Base-by-base conservation (phyloP, 2,329 filamentous ascomycete genomes). In the Mariannaea elegans region DNA sequence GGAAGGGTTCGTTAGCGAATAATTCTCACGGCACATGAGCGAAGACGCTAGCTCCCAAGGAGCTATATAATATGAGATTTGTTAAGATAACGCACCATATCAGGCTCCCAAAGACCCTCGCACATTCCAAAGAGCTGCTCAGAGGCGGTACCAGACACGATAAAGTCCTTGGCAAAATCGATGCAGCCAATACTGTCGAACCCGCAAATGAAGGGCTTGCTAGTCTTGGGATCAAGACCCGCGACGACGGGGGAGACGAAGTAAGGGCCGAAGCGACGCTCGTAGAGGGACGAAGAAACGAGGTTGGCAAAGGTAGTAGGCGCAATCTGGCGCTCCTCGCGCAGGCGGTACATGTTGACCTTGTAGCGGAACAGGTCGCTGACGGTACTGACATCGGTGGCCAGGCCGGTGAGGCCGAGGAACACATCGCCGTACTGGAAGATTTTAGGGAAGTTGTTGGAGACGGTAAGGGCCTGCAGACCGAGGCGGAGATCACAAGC, bases 371-470 rank as follows among this genome's bases (percentile, higher is more conserved):
- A 97, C 69, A 98, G 90, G 81, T 99, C 94, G 72, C 90, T 91
- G 70, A 99, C 94, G 70, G 94, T 98, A 66, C 87, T 87, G 66
- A 99, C 93, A 78, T 99, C 95, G 71, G 95, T 99, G 62, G 95
- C 95, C 50, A 99, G 91, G 56, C 95, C 95, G 4, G 95, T 98
- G 62, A 99, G 89, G 56, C 95, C 95, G 32, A 99, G 91, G 81
- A 96, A 97, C 72, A 95, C 92, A 62, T 94, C 92, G 74, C 93
- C 93, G 85, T 97, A 98, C 79, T 90, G 89, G 88, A 98, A 98
- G 85, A 99, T 92, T 85, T 99, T 99, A 83, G 95, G 95, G 85
- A 98, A 98, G 90, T 98, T 95, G 89, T 99, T 99, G 78, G 93
- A 97, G 61, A 99, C 92, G 65, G 95, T 99, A 75, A 99, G 86